These are phyloP conservation scores for Purshia tridentata DNA, from an alignment of 306 rosid genomes.

Conservation along the genomic window DNA sequence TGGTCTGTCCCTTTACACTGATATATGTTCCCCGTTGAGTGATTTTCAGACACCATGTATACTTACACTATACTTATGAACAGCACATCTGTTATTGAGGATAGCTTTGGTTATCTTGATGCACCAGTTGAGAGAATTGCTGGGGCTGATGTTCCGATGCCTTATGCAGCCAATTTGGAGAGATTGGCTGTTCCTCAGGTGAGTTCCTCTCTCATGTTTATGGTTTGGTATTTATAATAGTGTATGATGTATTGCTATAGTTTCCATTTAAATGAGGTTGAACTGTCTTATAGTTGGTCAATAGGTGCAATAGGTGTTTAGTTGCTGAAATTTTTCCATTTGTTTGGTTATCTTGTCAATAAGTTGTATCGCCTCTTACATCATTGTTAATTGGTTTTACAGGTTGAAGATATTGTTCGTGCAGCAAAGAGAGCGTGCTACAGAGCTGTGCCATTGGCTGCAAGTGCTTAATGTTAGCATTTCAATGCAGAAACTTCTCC, in stretches of 20 bases:
- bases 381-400: conserved; percentile 30
- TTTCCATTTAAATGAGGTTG: background rate
- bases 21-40: conserved; percentile 17
- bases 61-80: conserved; percentile 22
- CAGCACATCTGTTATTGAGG: conserved; percentile 93
- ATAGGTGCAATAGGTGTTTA: background rate
- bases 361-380: background rate
- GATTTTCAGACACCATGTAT: conserved; percentile 6
- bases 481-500: conserved; percentile 19
- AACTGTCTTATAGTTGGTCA: conserved; percentile 1
- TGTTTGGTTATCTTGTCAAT: conserved; percentile 3
- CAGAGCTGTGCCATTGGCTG: conserved; percentile 74
- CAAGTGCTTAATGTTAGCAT: conserved; percentile 50
- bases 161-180: conserved; percentile 96
- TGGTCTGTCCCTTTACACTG: conserved; percentile 53
- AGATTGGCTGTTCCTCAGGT: conserved; percentile 99
- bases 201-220: conserved; percentile 5
- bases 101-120: conserved; percentile 93
- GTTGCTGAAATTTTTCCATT: background rate
- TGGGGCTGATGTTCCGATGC: conserved; percentile 99
- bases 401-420: conserved; percentile 96
- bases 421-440: conserved; percentile 93
- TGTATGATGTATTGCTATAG: background rate
- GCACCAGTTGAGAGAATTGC: conserved; percentile 94
- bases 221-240: background rate